These are phyloP conservation scores for Penicillium lividum DNA, from an alignment of 495 filamentous ascomycete genomes.

Conservation along the genomic window DNA sequence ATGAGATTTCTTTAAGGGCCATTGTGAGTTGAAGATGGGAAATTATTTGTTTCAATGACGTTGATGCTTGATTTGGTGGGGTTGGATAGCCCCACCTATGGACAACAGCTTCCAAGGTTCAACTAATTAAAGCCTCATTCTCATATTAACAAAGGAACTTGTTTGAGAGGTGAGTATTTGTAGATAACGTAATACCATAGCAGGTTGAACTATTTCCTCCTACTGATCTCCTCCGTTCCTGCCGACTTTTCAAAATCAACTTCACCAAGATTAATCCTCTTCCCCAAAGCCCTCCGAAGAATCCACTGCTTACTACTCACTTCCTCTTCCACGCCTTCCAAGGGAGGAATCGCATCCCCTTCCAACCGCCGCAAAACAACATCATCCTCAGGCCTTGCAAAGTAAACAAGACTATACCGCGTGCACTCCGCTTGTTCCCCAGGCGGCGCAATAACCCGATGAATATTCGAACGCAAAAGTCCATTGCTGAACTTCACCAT, in stretches of 20 bases:
- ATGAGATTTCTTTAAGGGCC: constrained; percentile 4
- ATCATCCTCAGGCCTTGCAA: constrained; percentile 59
- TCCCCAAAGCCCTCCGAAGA: constrained; percentile 41
- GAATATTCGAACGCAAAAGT: constrained; percentile 60
- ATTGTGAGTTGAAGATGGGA: background rate
- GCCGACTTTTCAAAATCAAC: constrained; percentile 40
- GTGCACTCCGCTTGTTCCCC: constrained; percentile 51
- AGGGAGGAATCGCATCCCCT: constrained; percentile 30
- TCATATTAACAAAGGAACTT: no score
- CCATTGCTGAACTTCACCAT: constrained; percentile 64
- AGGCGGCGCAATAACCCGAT: constrained; percentile 61
- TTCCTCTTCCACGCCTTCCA: constrained; percentile 40
- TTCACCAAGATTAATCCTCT: constrained; percentile 32
- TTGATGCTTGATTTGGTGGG: background rate
- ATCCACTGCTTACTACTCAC: constrained; percentile 54
- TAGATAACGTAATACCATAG: no score
- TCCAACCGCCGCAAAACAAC: constrained; percentile 51
- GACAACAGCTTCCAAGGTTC: no score
- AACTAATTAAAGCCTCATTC: no score
- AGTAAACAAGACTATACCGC: constrained; percentile 64
- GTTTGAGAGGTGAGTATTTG: no score
- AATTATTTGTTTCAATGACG: background rate
- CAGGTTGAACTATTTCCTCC: constrained; percentile 18
- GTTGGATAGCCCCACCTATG: background rate
- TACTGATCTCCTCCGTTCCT: constrained; percentile 44